Conservation (phyloP, 768 basidiomycete genomes). For the Termitomyces eurrhizus region DNA sequence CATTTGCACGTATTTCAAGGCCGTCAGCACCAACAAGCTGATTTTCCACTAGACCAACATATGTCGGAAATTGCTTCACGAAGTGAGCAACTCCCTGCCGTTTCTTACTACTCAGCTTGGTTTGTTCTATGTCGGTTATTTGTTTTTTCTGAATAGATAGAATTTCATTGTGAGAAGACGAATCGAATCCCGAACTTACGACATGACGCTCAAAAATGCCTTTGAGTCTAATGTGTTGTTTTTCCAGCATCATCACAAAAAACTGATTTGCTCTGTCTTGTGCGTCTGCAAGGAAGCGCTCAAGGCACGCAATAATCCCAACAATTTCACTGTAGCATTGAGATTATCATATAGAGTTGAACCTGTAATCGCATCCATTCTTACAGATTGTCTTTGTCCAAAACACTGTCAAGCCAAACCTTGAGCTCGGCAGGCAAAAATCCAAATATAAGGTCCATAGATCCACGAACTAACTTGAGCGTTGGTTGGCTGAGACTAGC, state of each 20-base stretch:
- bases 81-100: constrained; percentile 90
- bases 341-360: neutral
- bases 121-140: constrained; percentile 84
- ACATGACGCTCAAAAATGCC: constrained; percentile 75
- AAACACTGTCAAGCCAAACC: constrained; percentile 76
- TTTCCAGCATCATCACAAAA: constrained; percentile 67
- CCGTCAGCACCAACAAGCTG: constrained; percentile 77
- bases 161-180: neutral
- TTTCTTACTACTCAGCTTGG: constrained; percentile 89
- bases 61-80: constrained; percentile 89
- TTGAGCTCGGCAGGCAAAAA: constrained; percentile 84
- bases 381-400: constrained; percentile 76
- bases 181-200: constrained; percentile 33
- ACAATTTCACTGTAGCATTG: constrained; percentile 65
- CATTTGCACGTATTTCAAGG: constrained; percentile 70
- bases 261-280: constrained; percentile 80
- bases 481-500: constrained; percentile 66
- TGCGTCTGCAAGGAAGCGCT: constrained; percentile 71
- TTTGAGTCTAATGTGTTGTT: constrained; percentile 76
- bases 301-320: constrained; percentile 75
- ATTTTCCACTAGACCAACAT: constrained; percentile 76
- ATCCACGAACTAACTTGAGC: constrained; percentile 75
- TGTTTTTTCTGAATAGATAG: constrained; percentile 63
- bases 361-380: constrained; percentile 9
- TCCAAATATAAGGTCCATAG: constrained; percentile 94